Base-by-base conservation (phyloP, 306 rosid genomes). In the Cucurbita moschata region DNA sequence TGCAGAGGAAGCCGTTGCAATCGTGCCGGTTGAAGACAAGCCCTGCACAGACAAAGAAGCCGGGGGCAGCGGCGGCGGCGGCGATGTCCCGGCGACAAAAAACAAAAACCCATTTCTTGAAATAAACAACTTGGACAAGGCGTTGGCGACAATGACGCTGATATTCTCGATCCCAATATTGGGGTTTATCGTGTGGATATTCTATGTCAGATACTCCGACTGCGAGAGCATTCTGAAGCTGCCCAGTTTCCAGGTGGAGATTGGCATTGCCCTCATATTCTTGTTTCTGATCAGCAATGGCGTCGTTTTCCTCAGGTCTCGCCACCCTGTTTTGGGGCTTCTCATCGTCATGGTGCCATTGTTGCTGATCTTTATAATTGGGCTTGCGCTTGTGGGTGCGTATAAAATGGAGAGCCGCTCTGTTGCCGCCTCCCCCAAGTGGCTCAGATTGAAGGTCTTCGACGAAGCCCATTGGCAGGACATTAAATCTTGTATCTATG, bases 401-500 rank as follows among this genome's bases (percentile, higher is more conserved):
- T 72, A 77, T 10, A 68, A 38, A 4, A 67, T 74, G 73, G 81
- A 77, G 40, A 81, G 74, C 9, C 57, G 54, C 1, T 26, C 61
- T n/a, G 65, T 81, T 6, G 68, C 54, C 12, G 84, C 73, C 9
- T 81, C 84, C 13, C 84, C 84, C 7, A 67, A 47, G 13, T 81
- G 84, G 84, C 42, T 81, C 5, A 52, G 76, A 12, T n/a, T 60
- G 37, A 81, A 77, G 60, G 67, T 77, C 5, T 43, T 40, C 3
- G 40, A 77, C 19, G 0, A 65, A 1, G 10, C 46, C 4, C 65
- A 73, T 11, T 81, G 79, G 79, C 30, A 69, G 44, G 44, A 81
- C 6, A 73, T 81, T 14, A 77, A 77, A 37, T 6, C 76, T 4
- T 81, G 84, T 39, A 67, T 81, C 70, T 74, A 16, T 12, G 73